Percentiles rank a stretch among this genome's conserved stretches.
phyloP scores from a whole-genome alignment of 108 stramenopile species.

The Epithemia pelagica region DNA sequence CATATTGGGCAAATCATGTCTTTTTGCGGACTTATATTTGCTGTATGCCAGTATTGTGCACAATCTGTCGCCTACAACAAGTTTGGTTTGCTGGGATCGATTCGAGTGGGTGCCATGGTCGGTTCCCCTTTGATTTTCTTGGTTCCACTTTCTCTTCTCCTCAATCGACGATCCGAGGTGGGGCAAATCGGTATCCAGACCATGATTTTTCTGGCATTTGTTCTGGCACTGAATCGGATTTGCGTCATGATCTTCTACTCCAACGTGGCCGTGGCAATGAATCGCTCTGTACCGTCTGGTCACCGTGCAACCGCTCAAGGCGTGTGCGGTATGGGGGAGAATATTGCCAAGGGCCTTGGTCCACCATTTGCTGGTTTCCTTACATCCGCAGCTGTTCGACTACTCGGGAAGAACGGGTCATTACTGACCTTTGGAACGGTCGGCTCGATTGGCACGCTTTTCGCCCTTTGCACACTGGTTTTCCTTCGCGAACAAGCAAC shows the following conservation, averaged over 20 bases:
- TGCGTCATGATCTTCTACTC: conserved; percentile 47
- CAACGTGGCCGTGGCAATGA: conserved; percentile 45
- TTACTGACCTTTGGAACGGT: conserved; percentile 3
- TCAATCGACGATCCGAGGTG: conserved; percentile 3
- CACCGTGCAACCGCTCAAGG: conserved; percentile 69
- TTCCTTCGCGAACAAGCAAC: not conserved
- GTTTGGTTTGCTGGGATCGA: conserved; percentile 36
- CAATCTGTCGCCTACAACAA: conserved; percentile 29
- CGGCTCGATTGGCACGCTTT: not conserved
- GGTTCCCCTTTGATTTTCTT: conserved; percentile 6
- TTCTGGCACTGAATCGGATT: conserved; percentile 30
- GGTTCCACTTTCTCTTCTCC: not conserved
- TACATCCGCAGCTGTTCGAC: not conserved
- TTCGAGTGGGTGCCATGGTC: conserved; percentile 3
- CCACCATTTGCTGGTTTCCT: conserved; percentile 46
- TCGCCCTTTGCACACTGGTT: not conserved
- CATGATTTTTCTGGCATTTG: conserved; percentile 16
- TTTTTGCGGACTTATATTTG: conserved; percentile 40
- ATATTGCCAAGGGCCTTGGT: conserved; percentile 43
- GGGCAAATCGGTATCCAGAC: not conserved
- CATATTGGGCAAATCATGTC: conserved; percentile 57
- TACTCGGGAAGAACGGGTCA: not conserved
- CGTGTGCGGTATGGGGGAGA: conserved; percentile 43
- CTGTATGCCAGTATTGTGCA: conserved; percentile 38
- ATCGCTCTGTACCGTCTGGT: conserved; percentile 46